Evolutionary conservation across 2,329 filamentous ascomycete species (phyloP).

Genomic region (Bipolaris cookei): DNA sequence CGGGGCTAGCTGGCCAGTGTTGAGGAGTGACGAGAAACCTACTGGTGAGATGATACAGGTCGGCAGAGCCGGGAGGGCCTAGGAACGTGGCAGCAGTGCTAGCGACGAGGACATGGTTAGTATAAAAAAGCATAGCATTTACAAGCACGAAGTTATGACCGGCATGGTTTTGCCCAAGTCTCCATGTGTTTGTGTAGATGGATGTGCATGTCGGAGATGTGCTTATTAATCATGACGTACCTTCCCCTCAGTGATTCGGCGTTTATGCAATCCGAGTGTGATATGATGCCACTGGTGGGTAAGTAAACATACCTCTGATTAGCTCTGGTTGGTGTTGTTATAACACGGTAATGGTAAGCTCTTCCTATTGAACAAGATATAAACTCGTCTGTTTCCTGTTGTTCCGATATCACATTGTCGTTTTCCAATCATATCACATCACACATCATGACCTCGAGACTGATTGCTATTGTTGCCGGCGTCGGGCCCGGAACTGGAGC

Average conservation of each 20-base stretch:
- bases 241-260: slow-evolving; percentile 26
- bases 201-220: slow-evolving; percentile 10
- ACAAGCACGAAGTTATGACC: slow-evolving; percentile 10
- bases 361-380: too few relatives aligned
- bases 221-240: slow-evolving; percentile 39
- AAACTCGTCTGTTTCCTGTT: too few relatives aligned
- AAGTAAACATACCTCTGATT: slow-evolving; percentile 34
- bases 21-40: slow-evolving; percentile 76
- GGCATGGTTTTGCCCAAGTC: too few relatives aligned
- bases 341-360: neutral
- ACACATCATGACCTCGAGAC: slow-evolving; percentile 52
- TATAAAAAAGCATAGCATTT: neutral
- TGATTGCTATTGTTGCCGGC: slow-evolving; percentile 73
- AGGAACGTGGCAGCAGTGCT: neutral
- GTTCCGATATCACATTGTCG: too few relatives aligned
- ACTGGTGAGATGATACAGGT: slow-evolving; percentile 87
- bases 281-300: slow-evolving; percentile 29
- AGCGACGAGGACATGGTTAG: slow-evolving; percentile 1
- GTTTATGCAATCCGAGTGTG: slow-evolving; percentile 26
- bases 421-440: neutral
- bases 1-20: slow-evolving; percentile 80
- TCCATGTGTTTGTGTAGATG: neutral
- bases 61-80: slow-evolving; percentile 70
- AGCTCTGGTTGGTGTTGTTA: neutral
- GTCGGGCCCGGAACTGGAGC: slow-evolving; percentile 75